Evolutionary conservation across 352 stramenopile species (phyloP).

Genomic region (Phytophthora gonapodyides): DNA sequence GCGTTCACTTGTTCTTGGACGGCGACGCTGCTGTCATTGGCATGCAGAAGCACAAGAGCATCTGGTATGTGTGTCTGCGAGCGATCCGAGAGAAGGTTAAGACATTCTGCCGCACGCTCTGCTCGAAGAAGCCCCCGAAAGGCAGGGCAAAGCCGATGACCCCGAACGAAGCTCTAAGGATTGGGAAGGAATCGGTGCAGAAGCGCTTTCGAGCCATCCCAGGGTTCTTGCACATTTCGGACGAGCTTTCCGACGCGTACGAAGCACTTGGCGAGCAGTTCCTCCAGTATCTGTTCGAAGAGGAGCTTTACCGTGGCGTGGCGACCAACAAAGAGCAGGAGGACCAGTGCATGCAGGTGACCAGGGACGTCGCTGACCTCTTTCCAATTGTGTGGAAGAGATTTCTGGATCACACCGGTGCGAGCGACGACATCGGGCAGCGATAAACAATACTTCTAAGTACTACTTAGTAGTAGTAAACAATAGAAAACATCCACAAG

Average conservation of each 20-base stretch:
- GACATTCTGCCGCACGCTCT: constrained; percentile 47
- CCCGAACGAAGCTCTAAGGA: constrained; percentile 22
- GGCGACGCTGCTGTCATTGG: constrained; percentile 64
- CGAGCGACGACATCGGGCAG: constrained; percentile 46
- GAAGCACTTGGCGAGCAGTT: constrained; percentile 60
- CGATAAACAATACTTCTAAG: constrained; percentile 30
- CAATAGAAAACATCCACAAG: constrained; percentile 27
- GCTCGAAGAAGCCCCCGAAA: constrained; percentile 36
- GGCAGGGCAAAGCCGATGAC: constrained; percentile 21
- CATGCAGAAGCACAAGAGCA: constrained; percentile 84
- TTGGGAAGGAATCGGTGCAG: constrained; percentile 38
- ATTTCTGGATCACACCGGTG: constrained; percentile 56
- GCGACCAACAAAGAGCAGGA: constrained; percentile 28
- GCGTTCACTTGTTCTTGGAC: constrained; percentile 78
- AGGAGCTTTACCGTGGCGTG: constrained; percentile 38
- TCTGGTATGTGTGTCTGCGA: constrained; percentile 88
- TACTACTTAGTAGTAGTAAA: too few relatives aligned
- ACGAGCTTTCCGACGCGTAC: constrained; percentile 47
- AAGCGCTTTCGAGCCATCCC: constrained; percentile 67
- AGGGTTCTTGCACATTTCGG: constrained; percentile 54
- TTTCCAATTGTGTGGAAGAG: constrained; percentile 78
- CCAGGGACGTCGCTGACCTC: constrained; percentile 53
- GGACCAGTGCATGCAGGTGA: constrained; percentile 38
- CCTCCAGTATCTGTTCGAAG: constrained; percentile 56
- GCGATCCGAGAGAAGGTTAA: constrained; percentile 88